Evolutionary conservation across 2,329 filamentous ascomycete genomes (phyloP).

Genomic region (Aspergillus nomiae): DNA sequence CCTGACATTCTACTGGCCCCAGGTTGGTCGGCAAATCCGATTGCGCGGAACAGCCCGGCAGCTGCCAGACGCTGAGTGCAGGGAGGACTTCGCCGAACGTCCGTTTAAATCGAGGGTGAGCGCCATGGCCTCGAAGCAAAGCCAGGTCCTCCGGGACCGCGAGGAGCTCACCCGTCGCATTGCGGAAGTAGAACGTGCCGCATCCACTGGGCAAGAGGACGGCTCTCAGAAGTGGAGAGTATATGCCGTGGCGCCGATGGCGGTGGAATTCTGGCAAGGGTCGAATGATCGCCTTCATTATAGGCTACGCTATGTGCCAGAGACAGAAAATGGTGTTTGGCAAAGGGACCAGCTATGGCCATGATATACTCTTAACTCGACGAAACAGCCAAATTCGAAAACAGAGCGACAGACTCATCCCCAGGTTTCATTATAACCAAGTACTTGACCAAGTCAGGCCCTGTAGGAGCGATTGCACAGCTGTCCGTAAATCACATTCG

Average conservation of each 20-base stretch:
- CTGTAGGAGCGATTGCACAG: background rate
- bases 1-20: constrained; percentile 21
- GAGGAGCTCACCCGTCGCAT: constrained; percentile 7
- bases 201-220: background rate
- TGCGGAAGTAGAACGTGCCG: background rate
- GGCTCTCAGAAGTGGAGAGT: constrained; percentile 15
- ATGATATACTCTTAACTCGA: background rate
- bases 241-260: constrained; percentile 15
- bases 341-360: background rate
- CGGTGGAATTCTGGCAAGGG: constrained; percentile 23
- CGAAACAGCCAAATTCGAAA: background rate
- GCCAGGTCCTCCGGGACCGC: constrained; percentile 10
- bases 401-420: too few relatives aligned
- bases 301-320: constrained; percentile 11
- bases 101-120: constrained; percentile 13
- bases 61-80: constrained; percentile 12
- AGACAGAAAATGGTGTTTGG: background rate
- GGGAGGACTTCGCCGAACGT: constrained; percentile 12
- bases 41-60: constrained; percentile 10
- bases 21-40: constrained; percentile 19
- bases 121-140: constrained; percentile 21
- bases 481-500: background rate
- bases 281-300: constrained; percentile 17
- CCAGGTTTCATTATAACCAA: too few relatives aligned
- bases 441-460: too few relatives aligned